phyloP scores from a whole-genome alignment of 1,139 yeast species.

The Blastobotrys petasosporus region DNA sequence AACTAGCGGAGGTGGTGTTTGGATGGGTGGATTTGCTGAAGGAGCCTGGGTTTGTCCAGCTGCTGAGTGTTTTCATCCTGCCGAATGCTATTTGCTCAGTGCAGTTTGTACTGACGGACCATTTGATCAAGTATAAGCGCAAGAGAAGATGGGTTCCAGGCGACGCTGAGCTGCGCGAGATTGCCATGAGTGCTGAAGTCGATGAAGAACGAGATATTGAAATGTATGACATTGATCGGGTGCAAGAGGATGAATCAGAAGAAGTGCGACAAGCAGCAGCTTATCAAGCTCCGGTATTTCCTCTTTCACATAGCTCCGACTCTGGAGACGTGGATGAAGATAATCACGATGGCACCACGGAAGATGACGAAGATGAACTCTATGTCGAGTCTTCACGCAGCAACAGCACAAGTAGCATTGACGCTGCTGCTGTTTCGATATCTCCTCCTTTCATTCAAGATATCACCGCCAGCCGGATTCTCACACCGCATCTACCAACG shows the following conservation, averaged over 20 bases:
- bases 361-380: too few species aligned
- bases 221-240: not conserved
- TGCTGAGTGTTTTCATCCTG: slow-evolving; percentile 2
- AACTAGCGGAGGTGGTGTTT: slow-evolving; percentile 4
- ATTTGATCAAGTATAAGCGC: slow-evolving; percentile 6
- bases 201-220: not conserved
- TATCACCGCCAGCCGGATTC: not conserved
- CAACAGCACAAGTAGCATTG: too few species aligned
- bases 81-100: slow-evolving; percentile 8
- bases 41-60: not conserved
- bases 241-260: not conserved
- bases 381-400: too few species aligned
- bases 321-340: too few species aligned
- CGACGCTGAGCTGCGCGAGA: not conserved
- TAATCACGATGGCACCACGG: too few species aligned
- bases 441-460: not conserved
- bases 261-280: too few species aligned
- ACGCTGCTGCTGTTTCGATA: too few species aligned
- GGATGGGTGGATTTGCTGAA: slow-evolving; percentile 5
- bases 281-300: not conserved
- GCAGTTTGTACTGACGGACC: slow-evolving; percentile 11
- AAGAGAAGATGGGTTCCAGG: not conserved
- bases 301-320: too few species aligned
- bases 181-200: not conserved
- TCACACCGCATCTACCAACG: not conserved